phyloP scores from a whole-genome alignment of 2,329 filamentous ascomycete species.

The Leptographium procerum region DNA sequence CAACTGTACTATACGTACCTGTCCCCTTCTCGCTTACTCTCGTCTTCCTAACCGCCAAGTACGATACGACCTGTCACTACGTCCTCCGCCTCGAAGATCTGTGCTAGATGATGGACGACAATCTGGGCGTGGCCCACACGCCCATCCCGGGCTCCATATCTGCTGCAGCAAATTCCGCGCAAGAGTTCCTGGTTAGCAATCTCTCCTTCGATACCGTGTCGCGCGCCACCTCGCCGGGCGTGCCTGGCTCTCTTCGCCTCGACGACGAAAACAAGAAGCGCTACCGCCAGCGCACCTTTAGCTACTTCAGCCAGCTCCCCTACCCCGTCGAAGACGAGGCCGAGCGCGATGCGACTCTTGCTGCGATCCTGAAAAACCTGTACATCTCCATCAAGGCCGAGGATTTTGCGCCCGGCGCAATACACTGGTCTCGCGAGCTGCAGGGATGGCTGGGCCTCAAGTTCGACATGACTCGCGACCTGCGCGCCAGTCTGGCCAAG shows the following conservation, averaged over 20 bases:
- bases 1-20: background rate
- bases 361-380: slow-evolving; percentile 84
- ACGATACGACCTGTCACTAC: background rate
- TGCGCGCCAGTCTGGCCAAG: slow-evolving; percentile 72
- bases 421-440: slow-evolving; percentile 96
- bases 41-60: background rate
- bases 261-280: slow-evolving; percentile 47
- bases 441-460: slow-evolving; percentile 92
- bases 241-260: slow-evolving; percentile 36
- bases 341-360: slow-evolving; percentile 66
- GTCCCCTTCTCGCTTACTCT: background rate
- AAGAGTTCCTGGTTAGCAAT: slow-evolving; percentile 25
- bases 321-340: slow-evolving; percentile 75
- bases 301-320: slow-evolving; percentile 82
- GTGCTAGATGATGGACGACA: slow-evolving; percentile 23
- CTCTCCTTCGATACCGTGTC: slow-evolving; percentile 59
- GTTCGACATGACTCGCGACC: slow-evolving; percentile 83
- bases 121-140: slow-evolving; percentile 12
- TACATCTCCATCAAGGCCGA: slow-evolving; percentile 86
- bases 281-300: slow-evolving; percentile 81
- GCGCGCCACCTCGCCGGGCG: slow-evolving; percentile 73
- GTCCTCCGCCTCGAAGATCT: background rate
- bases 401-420: slow-evolving; percentile 84
- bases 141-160: slow-evolving; percentile 22
- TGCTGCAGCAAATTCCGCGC: slow-evolving; percentile 23